phyloP scores from a whole-genome alignment of 768 basidiomycete genomes.

The Chalciporus pseudorubinellus region DNA sequence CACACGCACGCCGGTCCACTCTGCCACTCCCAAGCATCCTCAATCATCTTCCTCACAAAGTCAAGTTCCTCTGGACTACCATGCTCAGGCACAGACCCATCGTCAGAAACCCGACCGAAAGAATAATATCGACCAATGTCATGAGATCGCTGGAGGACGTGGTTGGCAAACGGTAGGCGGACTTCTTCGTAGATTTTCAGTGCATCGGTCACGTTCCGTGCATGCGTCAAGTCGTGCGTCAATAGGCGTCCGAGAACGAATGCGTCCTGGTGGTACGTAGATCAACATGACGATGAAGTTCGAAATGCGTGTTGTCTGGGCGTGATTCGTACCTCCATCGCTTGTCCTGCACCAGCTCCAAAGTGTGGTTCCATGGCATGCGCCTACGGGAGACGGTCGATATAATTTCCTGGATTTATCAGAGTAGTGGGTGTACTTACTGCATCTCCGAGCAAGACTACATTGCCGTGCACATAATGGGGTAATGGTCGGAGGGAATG shows the following conservation, averaged over 20 bases:
- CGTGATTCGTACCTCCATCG: slow-evolving; percentile 40
- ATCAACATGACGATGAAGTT: background rate
- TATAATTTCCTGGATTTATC: background rate
- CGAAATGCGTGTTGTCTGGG: background rate
- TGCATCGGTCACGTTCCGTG: slow-evolving; percentile 23
- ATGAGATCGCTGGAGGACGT: slow-evolving; percentile 16
- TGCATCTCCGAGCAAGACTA: slow-evolving; percentile 51
- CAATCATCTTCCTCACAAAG: slow-evolving; percentile 6
- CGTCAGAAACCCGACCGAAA: slow-evolving; percentile 7
- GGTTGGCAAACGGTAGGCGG: slow-evolving; percentile 31
- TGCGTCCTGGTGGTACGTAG: slow-evolving; percentile 22
- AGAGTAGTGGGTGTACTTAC: slow-evolving; percentile 23
- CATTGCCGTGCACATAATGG: slow-evolving; percentile 36
- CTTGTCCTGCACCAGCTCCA: slow-evolving; percentile 49
- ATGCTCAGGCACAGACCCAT: background rate
- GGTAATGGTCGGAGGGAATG: slow-evolving; percentile 41
- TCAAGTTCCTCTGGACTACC: slow-evolving; percentile 10
- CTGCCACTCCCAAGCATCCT: slow-evolving; percentile 21
- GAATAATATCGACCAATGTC: slow-evolving; percentile 24
- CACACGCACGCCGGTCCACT: slow-evolving; percentile 4
- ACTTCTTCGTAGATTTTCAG: slow-evolving; percentile 33
- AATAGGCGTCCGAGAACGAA: slow-evolving; percentile 31
- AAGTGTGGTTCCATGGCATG: slow-evolving; percentile 48
- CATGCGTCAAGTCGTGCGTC: slow-evolving; percentile 20
- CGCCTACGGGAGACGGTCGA: slow-evolving; percentile 28